Evolutionary conservation across 805 yeast species (phyloP), one percentile per base, ranked within the genome.

Genomic region (Saturnispora serradocipensis): DNA sequence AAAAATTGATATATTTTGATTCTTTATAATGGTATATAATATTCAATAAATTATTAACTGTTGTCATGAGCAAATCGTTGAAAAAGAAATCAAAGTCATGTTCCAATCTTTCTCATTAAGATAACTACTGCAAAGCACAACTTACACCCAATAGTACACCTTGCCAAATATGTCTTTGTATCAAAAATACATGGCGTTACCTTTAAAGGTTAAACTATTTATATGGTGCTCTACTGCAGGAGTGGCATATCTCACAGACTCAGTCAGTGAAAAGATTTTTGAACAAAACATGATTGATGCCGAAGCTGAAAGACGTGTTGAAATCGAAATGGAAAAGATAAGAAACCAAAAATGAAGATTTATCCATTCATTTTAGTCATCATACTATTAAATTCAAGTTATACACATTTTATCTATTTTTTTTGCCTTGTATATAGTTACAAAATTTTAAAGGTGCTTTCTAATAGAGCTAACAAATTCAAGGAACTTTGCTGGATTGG

Each of bases 401-500:
- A 27, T 44, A n/a, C 25, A 16, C 20, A 36, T n/a, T 13, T 22
- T 20, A 45, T n/a, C 22, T 36, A 22, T 40, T 15, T 24, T 22
- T 40, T 13, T 24, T 40, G 8, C 35, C 18, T 16, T 18, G 27
- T 16, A 20, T 34, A 20, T 20, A n/a, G 28, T 38, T 30, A 30
- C 11, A 30, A 30, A 30, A 11, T 30, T 30, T 25, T 40, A 46
- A 49, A 44, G 24, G 18, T 56, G 73, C 64, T 72, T 82, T 66
- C 80, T 79, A 53, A 79, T 67, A 42, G 75, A 72, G 45, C 84
- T 78, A 55, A 83, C 80, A 61, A 77, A 84, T 62, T 82, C 88
- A 65, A 84, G 76, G 68, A 84, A 84, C 59, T 75, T 81, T 50
- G 88, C 88, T 30, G 87, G 95, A 67, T 88, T 87, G 45, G 91